These are phyloP conservation scores for Parathielavia appendiculata DNA, from an alignment of 495 filamentous ascomycete genomes.

Conservation along the genomic window DNA sequence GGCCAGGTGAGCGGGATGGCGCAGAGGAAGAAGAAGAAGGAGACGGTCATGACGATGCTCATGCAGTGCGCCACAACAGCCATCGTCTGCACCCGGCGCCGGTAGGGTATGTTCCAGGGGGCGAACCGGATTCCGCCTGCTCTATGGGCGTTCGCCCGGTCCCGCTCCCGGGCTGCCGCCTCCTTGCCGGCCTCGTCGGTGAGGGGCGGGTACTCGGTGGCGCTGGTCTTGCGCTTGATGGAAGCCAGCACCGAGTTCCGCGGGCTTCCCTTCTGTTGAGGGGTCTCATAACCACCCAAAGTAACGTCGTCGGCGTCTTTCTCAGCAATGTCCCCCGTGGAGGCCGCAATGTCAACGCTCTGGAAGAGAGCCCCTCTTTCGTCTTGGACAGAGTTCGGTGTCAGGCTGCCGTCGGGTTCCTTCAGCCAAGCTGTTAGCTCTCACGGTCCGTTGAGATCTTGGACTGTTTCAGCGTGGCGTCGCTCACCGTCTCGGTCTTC, in stretches of 20 bases:
- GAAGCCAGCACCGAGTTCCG: background rate
- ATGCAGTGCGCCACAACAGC: slow-evolving; percentile 83
- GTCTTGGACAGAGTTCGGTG: background rate
- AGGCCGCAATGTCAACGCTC: slow-evolving; percentile 10
- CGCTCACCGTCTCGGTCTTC: background rate
- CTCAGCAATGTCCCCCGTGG: slow-evolving; percentile 20
- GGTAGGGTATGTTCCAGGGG: slow-evolving; percentile 78
- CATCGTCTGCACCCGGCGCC: slow-evolving; percentile 80
- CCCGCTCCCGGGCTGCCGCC: slow-evolving; percentile 20
- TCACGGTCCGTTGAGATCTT: background rate
- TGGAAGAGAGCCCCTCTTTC: background rate
- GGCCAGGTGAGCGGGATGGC: slow-evolving; percentile 90
- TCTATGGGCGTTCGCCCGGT: slow-evolving; percentile 16
- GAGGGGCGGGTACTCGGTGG: slow-evolving; percentile 22
- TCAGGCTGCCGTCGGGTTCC: background rate
- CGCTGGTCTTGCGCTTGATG: background rate
- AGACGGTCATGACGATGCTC: slow-evolving; percentile 66
- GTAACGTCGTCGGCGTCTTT: slow-evolving; percentile 19
- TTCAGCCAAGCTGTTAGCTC: background rate
- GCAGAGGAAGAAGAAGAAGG: slow-evolving; percentile 86
- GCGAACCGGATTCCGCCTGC: slow-evolving; percentile 65
- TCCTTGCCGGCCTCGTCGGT: slow-evolving; percentile 3
- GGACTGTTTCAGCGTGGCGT: background rate
- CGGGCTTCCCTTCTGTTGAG: background rate
- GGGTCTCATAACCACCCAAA: background rate